Evolutionary conservation across 2,329 filamentous ascomycete genomes (phyloP).

Genomic region (Fusarium coffeatum): DNA sequence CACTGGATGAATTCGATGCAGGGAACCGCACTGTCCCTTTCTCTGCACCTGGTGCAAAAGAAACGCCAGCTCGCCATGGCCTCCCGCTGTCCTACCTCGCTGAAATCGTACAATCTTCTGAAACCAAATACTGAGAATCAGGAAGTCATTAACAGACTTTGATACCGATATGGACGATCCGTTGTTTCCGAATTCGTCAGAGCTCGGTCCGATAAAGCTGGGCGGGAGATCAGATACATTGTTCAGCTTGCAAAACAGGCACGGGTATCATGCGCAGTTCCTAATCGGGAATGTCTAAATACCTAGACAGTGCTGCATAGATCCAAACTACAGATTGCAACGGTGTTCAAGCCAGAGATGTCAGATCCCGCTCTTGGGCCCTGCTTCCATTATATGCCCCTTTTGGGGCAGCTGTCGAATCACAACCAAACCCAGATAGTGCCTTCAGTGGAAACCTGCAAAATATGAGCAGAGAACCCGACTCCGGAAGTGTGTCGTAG

Average conservation of each 20-base stretch:
- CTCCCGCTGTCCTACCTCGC: slow-evolving; percentile 44
- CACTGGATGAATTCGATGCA: slow-evolving; percentile 46
- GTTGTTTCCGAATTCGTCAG: slow-evolving; percentile 33
- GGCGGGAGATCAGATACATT: slow-evolving; percentile 32
- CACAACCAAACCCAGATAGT: slow-evolving; percentile 3
- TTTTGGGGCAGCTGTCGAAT: background rate
- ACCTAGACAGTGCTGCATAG: slow-evolving; percentile 26
- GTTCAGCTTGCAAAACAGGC: slow-evolving; percentile 19
- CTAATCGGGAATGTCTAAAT: slow-evolving; percentile 5
- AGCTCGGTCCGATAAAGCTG: slow-evolving; percentile 43
- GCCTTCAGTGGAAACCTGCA: slow-evolving; percentile 9
- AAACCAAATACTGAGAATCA: slow-evolving; percentile 42
- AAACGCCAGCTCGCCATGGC: slow-evolving; percentile 44
- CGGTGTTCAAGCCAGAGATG: slow-evolving; percentile 35
- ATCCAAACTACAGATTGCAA: slow-evolving; percentile 18
- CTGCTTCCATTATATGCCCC: slow-evolving; percentile 9
- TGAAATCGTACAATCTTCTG: slow-evolving; percentile 48
- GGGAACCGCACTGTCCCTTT: slow-evolving; percentile 41
- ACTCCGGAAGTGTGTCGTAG: slow-evolving; percentile 22
- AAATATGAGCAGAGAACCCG: slow-evolving; percentile 11
- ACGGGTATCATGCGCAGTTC: slow-evolving; percentile 23
- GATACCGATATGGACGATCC: slow-evolving; percentile 24
- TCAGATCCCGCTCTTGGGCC: slow-evolving; percentile 15
- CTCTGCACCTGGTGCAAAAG: slow-evolving; percentile 39
- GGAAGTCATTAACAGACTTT: slow-evolving; percentile 11